phyloP scores from a whole-genome alignment of 2,329 filamentous ascomycete genomes.

The Diplocarpon rosae region DNA sequence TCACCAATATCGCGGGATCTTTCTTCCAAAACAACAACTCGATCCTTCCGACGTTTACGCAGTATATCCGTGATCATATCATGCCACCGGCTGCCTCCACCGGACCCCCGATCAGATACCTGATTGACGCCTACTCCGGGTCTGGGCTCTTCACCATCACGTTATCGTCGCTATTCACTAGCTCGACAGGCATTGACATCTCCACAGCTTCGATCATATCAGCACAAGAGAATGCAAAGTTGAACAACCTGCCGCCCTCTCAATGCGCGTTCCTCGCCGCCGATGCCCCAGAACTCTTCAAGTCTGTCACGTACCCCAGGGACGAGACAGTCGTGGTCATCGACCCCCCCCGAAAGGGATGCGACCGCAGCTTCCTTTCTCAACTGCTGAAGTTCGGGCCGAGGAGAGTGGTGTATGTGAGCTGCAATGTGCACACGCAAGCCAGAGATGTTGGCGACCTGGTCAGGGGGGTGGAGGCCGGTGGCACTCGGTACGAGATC shows the following conservation, averaged over 20 bases:
- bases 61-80: slow-evolving; percentile 74
- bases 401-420: slow-evolving; percentile 79
- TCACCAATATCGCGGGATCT: slow-evolving; percentile 82
- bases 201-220: slow-evolving; percentile 65
- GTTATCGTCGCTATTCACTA: slow-evolving; percentile 72
- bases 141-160: slow-evolving; percentile 96
- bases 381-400: slow-evolving; percentile 75
- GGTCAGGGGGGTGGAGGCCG: slow-evolving; percentile 53
- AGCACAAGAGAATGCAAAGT: slow-evolving; percentile 64
- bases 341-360: slow-evolving; percentile 93
- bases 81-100: slow-evolving; percentile 38
- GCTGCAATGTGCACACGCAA: slow-evolving; percentile 96
- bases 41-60: slow-evolving; percentile 77
- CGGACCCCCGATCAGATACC: slow-evolving; percentile 54
- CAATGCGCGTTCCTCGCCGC: slow-evolving; percentile 81
- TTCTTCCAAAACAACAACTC: slow-evolving; percentile 99
- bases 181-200: slow-evolving; percentile 85
- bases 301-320: slow-evolving; percentile 58
- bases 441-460: slow-evolving; percentile 84
- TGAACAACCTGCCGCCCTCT: slow-evolving; percentile 57
- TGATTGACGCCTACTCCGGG: slow-evolving; percentile 96
- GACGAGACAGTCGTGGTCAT: slow-evolving; percentile 88
- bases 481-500: slow-evolving; percentile 58
- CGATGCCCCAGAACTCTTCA: slow-evolving; percentile 76
- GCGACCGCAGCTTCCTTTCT: slow-evolving; percentile 70